Evolutionary conservation across 495 filamentous ascomycete genomes (phyloP).

Genomic region (Podospora conica): DNA sequence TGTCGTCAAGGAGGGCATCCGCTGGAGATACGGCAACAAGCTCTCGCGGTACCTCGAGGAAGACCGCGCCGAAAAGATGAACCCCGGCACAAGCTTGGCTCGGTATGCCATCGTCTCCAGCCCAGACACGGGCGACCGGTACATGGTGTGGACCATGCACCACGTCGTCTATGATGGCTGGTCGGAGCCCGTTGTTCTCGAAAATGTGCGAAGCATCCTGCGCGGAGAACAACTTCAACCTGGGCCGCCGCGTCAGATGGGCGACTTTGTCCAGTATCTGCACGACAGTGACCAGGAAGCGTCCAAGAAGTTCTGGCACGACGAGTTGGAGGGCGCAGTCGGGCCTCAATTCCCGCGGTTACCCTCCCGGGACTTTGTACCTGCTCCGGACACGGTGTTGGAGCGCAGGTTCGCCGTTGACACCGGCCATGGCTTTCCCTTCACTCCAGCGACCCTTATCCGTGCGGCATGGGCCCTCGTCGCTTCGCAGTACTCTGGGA

Average conservation of each 20-base stretch:
- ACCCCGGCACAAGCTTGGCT: constrained; percentile 16
- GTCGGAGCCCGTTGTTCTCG: constrained; percentile 39
- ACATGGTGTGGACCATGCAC: constrained; percentile 45
- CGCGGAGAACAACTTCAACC: constrained; percentile 9
- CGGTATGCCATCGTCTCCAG: constrained; percentile 19
- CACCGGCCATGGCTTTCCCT: constrained; percentile 10
- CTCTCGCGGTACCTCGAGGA: constrained; percentile 43
- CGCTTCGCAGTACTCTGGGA: constrained; percentile 31
- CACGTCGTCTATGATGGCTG: constrained; percentile 63
- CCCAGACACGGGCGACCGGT: neutral
- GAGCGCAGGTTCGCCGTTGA: constrained; percentile 10
- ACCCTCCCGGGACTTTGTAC: constrained; percentile 17
- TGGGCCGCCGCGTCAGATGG: constrained; percentile 23
- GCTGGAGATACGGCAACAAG: constrained; percentile 33
- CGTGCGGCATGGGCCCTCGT: constrained; percentile 42
- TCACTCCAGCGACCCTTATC: constrained; percentile 27
- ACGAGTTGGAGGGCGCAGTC: constrained; percentile 10
- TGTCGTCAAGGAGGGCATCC: constrained; percentile 31
- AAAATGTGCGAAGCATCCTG: constrained; percentile 9
- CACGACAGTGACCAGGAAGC: constrained; percentile 9
- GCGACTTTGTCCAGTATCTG: constrained; percentile 39
- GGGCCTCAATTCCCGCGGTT: constrained; percentile 21
- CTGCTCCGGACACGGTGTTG: constrained; percentile 7
- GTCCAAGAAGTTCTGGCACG: constrained; percentile 11
- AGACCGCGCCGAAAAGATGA: constrained; percentile 16